These are phyloP conservation scores for Dictyostelium firmibasis DNA, from an alignment of 78 protist genomes.

Conservation along the genomic window DNA sequence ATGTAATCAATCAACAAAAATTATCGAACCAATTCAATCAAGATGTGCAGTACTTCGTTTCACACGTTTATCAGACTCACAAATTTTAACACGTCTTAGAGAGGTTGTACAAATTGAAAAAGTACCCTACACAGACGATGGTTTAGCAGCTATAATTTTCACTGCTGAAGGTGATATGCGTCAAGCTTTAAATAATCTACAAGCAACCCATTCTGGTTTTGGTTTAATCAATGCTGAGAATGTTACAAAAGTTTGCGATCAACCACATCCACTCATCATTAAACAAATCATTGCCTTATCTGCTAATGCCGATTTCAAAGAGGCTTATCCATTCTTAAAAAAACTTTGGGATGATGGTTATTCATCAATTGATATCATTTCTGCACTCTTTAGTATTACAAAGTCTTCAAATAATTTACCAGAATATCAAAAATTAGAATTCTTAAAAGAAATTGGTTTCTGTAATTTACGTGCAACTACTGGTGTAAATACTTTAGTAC, in stretches of 20 bases:
- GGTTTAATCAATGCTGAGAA: constrained; percentile 87
- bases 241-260: constrained; percentile 97
- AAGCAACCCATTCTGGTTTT: constrained; percentile 97
- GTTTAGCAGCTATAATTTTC: constrained; percentile 95
- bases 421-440: constrained; percentile 85
- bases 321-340: constrained; percentile 15
- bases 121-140: constrained; percentile 80
- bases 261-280: constrained; percentile 96
- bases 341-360: constrained; percentile 88
- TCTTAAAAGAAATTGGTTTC: constrained; percentile 90
- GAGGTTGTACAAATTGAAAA: constrained; percentile 56
- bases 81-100: constrained; percentile 45
- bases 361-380: constrained; percentile 90
- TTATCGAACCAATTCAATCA: constrained; percentile 98
- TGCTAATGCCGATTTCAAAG: constrained; percentile 40
- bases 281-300: constrained; percentile 61
- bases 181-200: constrained; percentile 96
- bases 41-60: constrained; percentile 99
- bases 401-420: constrained; percentile 79
- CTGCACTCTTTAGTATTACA: constrained; percentile 84
- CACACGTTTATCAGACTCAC: constrained; percentile 82
- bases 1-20: constrained; percentile 92
- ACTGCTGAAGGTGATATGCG: constrained; percentile 98
- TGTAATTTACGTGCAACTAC: constrained; percentile 89
- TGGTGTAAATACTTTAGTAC: constrained; percentile 93